A percentile compares a stretch with the other conserved stretches of the same genome.
phyloP scores from a whole-genome alignment of 805 yeast species.

The Pichia cabralensis region DNA sequence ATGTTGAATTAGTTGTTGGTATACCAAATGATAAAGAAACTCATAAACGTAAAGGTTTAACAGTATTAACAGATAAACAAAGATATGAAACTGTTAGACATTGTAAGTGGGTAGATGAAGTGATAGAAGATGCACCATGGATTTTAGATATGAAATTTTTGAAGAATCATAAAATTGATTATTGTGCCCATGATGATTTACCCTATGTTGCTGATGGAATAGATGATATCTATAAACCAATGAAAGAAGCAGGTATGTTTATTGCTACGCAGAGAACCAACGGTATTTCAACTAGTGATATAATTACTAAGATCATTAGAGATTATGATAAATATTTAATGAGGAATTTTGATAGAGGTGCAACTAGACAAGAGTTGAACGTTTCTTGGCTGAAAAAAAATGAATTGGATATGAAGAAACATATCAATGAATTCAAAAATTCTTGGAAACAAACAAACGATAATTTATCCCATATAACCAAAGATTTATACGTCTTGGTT shows the following conservation, averaged over 20 bases:
- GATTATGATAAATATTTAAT: slow-evolving; percentile 94
- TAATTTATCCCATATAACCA: slow-evolving; percentile 60
- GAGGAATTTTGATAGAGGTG: slow-evolving; percentile 97
- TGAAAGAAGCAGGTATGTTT: slow-evolving; percentile 84
- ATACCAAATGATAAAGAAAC: slow-evolving; percentile 86
- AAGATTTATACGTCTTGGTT: slow-evolving; percentile 77
- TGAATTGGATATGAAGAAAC: slow-evolving; percentile 88
- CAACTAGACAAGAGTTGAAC: slow-evolving; percentile 89
- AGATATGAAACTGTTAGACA: slow-evolving; percentile 86
- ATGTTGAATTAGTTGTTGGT: slow-evolving; percentile 81
- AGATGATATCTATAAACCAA: slow-evolving; percentile 89
- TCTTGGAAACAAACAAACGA: slow-evolving; percentile 73
- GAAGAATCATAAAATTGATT: slow-evolving; percentile 73
- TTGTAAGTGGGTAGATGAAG: slow-evolving; percentile 98
- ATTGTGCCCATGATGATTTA: slow-evolving; percentile 94
- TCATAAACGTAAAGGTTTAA: slow-evolving; percentile 85
- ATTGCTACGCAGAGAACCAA: slow-evolving; percentile 93
- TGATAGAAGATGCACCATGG: slow-evolving; percentile 93
- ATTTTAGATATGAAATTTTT: slow-evolving; percentile 77
- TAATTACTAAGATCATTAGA: slow-evolving; percentile 86
- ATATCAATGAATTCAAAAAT: slow-evolving; percentile 76
- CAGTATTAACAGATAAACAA: slow-evolving; percentile 81
- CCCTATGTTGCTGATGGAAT: slow-evolving; percentile 87
- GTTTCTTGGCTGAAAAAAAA: slow-evolving; percentile 97
- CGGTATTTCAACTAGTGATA: slow-evolving; percentile 92